These are phyloP conservation scores for Aureobasidium sp. DNA, from an alignment of 2,329 filamentous ascomycete genomes.

Conservation along the genomic window DNA sequence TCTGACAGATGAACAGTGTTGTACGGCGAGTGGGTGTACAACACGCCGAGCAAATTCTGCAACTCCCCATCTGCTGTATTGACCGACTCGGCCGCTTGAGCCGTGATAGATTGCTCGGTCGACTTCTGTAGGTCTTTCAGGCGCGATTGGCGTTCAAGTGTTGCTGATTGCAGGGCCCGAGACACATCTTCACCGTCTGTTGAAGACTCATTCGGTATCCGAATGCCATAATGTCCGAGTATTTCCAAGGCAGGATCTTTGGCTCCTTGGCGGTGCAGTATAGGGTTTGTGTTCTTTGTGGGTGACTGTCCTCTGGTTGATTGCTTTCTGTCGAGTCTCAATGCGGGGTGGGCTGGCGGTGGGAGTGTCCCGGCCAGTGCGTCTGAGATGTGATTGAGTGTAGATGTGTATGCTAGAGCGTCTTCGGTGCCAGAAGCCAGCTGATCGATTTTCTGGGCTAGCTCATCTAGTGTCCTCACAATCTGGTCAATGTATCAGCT, in stretches of 20 bases:
- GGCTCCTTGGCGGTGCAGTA: not conserved
- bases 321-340: conserved; percentile 27
- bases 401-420: conserved; percentile 24
- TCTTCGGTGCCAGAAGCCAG: conserved; percentile 25
- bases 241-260: conserved; percentile 26
- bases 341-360: conserved; percentile 10
- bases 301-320: conserved; percentile 9
- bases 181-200: not conserved
- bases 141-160: conserved; percentile 30
- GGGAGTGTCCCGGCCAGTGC: conserved; percentile 20
- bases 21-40: conserved; percentile 32
- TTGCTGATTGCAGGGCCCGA: conserved; percentile 23
- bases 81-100: conserved; percentile 31
- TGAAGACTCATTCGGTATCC: not conserved
- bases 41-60: conserved; percentile 31
- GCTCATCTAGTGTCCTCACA: conserved; percentile 31
- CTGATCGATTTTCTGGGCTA: conserved; percentile 29
- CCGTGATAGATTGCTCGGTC: conserved; percentile 28
- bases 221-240: conserved; percentile 26
- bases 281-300: not conserved
- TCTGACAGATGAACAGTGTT: conserved; percentile 22
- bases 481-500: not conserved
- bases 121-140: conserved; percentile 30
- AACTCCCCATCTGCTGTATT: conserved; percentile 33
- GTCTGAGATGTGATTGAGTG: conserved; percentile 21